Conservation (phyloP, 225 moss, liverwort and hornwort species). For the Thuidium tamariscinum region DNA sequence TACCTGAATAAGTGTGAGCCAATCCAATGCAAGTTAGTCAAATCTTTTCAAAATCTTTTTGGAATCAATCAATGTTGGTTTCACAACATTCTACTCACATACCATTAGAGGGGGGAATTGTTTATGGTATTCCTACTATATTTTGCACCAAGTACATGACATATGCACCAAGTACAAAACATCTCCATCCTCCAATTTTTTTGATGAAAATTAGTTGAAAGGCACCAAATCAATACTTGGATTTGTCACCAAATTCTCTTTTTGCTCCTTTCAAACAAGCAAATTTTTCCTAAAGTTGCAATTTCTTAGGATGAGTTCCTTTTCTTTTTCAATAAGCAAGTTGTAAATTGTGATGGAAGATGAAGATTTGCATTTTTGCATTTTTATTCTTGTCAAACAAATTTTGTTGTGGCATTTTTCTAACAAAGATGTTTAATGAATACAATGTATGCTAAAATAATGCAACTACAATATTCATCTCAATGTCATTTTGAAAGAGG, state of each 20-base stretch:
- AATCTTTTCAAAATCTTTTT: no score
- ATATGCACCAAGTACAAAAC: not conserved
- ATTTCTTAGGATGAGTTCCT: not conserved
- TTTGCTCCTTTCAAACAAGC: not conserved
- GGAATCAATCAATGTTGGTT: no score
- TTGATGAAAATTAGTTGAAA: not conserved
- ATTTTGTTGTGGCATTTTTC: not conserved
- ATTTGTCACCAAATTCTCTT: fast-evolving
- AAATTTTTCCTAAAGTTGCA: not conserved
- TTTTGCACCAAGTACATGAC: not conserved
- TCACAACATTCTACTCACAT: no score
- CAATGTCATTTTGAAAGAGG: not conserved
- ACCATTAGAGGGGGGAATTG: no score
- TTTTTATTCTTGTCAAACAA: not conserved
- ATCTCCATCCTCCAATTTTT: not conserved
- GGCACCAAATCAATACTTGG: not conserved
- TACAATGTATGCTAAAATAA: not conserved
- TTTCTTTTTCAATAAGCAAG: not conserved
- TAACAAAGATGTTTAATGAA: not conserved
- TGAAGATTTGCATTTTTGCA: fast-evolving
- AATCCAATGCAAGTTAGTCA: no score
- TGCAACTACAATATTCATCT: not conserved
- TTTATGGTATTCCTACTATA: no score
- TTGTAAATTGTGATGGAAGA: not conserved
- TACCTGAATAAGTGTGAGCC: no score